Evolutionary conservation across 345 rosid genomes (phyloP).

Genomic region (Aurinia saxatilis): DNA sequence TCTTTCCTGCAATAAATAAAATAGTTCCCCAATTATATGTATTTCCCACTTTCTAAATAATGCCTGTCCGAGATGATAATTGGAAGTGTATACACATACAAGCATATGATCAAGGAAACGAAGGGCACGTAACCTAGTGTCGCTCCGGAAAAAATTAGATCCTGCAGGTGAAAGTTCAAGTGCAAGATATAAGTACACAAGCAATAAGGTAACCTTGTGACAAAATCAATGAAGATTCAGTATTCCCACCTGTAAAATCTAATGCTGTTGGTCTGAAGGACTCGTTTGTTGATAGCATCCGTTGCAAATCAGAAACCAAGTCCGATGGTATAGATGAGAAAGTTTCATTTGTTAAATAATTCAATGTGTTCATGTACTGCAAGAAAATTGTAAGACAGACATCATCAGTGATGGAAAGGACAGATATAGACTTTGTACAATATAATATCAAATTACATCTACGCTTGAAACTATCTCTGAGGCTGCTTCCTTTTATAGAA

Average conservation of each 20-base stretch:
- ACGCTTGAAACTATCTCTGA: background rate
- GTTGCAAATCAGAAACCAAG: constrained; percentile 69
- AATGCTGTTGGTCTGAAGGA: constrained; percentile 79
- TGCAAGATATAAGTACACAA: constrained; percentile 10
- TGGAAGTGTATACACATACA: constrained; percentile 44
- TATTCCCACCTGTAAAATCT: constrained; percentile 74
- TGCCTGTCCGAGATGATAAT: background rate
- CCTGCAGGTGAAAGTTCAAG: constrained; percentile 41
- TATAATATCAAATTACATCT: background rate
- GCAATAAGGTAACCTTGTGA: background rate
- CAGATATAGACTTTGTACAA: background rate
- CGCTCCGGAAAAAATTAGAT: constrained; percentile 81
- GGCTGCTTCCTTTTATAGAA: background rate
- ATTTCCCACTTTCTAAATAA: background rate
- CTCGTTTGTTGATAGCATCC: constrained; percentile 82
- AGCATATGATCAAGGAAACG: constrained; percentile 98
- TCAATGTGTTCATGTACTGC: constrained; percentile 92
- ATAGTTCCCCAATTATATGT: background rate
- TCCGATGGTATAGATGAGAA: constrained; percentile 80
- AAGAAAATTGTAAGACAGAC: constrained; percentile 13
- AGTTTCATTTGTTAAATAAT: constrained; percentile 72
- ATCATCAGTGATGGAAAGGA: constrained; percentile 5
- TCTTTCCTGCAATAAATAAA: constrained; percentile 54
- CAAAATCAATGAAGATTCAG: constrained; percentile 1
- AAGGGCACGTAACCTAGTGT: constrained; percentile 96